These are phyloP conservation scores for Heracleum sosnowskyi DNA, from an alignment of 129 eudicot genomes.

Conservation along the genomic window DNA sequence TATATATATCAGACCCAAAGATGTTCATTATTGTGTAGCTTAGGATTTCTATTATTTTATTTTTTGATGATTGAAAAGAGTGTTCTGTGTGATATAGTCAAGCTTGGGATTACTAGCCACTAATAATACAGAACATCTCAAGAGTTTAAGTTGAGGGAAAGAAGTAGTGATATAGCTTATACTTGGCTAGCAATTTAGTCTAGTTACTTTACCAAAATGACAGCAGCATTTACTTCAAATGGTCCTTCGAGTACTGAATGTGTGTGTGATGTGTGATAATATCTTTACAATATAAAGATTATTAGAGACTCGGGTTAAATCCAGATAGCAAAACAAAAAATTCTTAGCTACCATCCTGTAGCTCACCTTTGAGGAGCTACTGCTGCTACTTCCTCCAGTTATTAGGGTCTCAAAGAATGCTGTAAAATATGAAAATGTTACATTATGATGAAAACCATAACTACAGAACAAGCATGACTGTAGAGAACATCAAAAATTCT, in stretches of 20 bases:
- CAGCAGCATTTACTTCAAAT: neutral
- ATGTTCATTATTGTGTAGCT: neutral
- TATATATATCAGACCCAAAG: neutral
- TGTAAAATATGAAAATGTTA: slow-evolving; percentile 31
- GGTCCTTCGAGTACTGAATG: neutral
- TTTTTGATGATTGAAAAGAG: neutral
- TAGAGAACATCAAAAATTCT: slow-evolving; percentile 10
- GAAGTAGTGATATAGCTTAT: neutral
- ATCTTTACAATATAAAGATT: neutral
- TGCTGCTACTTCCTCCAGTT: slow-evolving; percentile 48
- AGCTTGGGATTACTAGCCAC: neutral
- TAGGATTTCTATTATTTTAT: neutral
- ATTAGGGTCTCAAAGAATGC: slow-evolving; percentile 62
- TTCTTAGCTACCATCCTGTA: neutral
- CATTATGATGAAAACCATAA: neutral
- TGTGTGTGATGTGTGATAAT: neutral
- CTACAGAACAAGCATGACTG: neutral
- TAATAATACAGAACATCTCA: neutral
- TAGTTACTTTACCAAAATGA: neutral
- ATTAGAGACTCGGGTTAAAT: neutral
- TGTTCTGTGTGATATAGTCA: neutral
- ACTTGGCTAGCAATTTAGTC: neutral
- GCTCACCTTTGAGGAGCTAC: slow-evolving; percentile 52
- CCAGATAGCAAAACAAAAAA: neutral
- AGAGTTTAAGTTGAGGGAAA: neutral